Evolutionary conservation across 2,329 filamentous ascomycete genomes (phyloP).

Genomic region (Colletotrichum sp.): DNA sequence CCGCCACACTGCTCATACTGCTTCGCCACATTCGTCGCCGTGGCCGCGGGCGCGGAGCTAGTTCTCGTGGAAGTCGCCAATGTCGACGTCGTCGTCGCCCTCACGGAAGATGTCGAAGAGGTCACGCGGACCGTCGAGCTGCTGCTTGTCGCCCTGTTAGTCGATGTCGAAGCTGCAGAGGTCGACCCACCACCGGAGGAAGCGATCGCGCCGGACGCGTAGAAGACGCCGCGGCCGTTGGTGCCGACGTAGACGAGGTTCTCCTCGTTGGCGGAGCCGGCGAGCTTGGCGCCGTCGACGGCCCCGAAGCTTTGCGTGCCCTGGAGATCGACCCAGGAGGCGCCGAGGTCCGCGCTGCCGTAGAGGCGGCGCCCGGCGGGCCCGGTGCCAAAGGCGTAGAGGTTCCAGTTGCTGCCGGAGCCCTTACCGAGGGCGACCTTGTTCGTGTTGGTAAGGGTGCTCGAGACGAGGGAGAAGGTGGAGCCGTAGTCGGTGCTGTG

Average conservation of each 20-base stretch:
- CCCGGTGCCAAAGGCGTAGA: conserved; percentile 54
- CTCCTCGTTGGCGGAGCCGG: conserved; percentile 50
- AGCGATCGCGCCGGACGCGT: conserved; percentile 17
- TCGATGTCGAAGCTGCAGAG: not conserved
- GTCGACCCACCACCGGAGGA: conserved; percentile 6
- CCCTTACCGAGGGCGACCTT: conserved; percentile 50
- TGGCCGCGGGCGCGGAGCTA: conserved; percentile 1
- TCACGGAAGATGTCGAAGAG: not conserved
- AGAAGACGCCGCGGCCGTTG: conserved; percentile 54
- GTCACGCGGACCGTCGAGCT: not conserved
- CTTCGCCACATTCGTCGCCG: conserved; percentile 11
- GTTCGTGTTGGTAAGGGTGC: conserved; percentile 41
- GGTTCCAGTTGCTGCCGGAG: conserved; percentile 43
- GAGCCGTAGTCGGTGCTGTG: conserved; percentile 57
- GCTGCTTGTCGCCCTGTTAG: not conserved
- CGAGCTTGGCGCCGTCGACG: conserved; percentile 42
- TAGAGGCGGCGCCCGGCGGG: conserved; percentile 48
- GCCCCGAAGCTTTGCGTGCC: conserved; percentile 52
- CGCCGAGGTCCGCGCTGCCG: conserved; percentile 47
- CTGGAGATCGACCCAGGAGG: conserved; percentile 53
- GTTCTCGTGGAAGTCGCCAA: conserved; percentile 10
- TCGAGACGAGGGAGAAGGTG: conserved; percentile 47
- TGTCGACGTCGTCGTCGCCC: not conserved
- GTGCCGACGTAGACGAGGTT: conserved; percentile 55
- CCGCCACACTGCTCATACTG: conserved; percentile 47